Base-by-base conservation (phyloP, 768 basidiomycete genomes). In the Xerocomus brunneocitrinus region DNA sequence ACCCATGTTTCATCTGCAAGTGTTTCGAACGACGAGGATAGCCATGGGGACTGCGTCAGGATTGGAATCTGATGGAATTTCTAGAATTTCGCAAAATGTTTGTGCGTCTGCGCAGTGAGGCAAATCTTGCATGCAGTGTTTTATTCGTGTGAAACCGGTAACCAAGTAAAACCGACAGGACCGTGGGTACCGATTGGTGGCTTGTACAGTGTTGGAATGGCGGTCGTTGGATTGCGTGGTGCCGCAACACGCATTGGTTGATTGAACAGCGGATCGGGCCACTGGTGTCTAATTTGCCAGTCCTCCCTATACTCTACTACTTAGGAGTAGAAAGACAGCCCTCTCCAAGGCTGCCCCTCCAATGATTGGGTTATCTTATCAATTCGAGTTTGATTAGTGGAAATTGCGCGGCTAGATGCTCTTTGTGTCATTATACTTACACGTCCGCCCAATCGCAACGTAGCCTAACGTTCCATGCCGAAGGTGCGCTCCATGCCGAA, bases 91-190 rank as follows among this genome's bases (percentile, higher is more conserved):
- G 8, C 25, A 10, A 42, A 13, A 6, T 4, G 24, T 13, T 30
- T 28, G 27, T 44, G 14, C 8, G 6, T 30, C 41, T 43, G 19
- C 10, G 22, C 22, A 27, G 24, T 25, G 25, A 30, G 27, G 28
- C 14, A 24, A 3, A 27, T 14, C 19, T 35, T 8, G 39, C 35
- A 38, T 3, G 4, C 5, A 47, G 27, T 24, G 43, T 39, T 47
- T 46, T 40, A 8, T 22, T 8, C 14, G n/a, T 47, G 31, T 56
- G 49, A 47, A 57, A 47, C 48, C 13, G 36, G 50, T 13, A 19
- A 12, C 40, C 25, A 16, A 4, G 41, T 8, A 14, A 13, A 10
- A 40, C 36, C 5, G 14, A 38, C n/a, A 5, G 36, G 3, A 8
- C n/a, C 14, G 36, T 38, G n/a, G 22, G n/a, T 27, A 5, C 28